phyloP scores from a whole-genome alignment of 495 filamentous ascomycete species.

The Endocarpon pusillum region DNA sequence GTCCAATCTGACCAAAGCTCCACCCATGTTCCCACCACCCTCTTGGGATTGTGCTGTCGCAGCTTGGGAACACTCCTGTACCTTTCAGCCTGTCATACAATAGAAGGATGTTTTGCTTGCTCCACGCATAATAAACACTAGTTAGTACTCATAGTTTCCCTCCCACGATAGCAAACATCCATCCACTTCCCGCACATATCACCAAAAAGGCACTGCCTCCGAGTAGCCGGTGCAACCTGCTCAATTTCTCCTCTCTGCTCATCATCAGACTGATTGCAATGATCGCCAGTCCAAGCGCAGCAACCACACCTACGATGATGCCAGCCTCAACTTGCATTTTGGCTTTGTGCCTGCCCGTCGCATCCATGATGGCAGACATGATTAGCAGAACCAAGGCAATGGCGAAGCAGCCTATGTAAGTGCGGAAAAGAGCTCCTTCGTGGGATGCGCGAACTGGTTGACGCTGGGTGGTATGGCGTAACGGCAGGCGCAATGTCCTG shows the following conservation, averaged over 20 bases:
- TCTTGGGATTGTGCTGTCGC: too few relatives aligned
- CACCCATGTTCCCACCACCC: too few relatives aligned
- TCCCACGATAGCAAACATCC: background rate
- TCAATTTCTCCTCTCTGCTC: conserved; percentile 22
- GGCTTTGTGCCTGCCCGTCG: conserved; percentile 34
- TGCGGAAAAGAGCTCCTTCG: conserved; percentile 28
- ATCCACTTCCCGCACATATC: conserved; percentile 21
- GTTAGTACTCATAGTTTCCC: too few relatives aligned
- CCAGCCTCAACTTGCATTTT: conserved; percentile 41
- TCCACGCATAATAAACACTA: too few relatives aligned
- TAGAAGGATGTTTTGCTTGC: too few relatives aligned
- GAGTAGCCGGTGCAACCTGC: conserved; percentile 22
- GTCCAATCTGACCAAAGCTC: too few relatives aligned
- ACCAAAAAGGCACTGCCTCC: conserved; percentile 27
- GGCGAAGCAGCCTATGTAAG: conserved; percentile 25
- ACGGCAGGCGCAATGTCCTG: conserved; percentile 1
- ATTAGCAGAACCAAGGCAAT: conserved; percentile 33
- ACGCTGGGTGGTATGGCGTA: conserved; percentile 24
- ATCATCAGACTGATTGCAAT: conserved; percentile 33
- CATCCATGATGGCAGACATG: conserved; percentile 34
- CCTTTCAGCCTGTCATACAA: too few relatives aligned
- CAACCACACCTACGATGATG: conserved; percentile 38
- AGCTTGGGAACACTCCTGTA: too few relatives aligned
- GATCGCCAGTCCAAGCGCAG: conserved; percentile 35
- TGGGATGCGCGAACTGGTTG: conserved; percentile 21